Evolutionary conservation across 2,329 filamentous ascomycete species (phyloP).

Genomic region (Sporothrix brunneoviolacea): DNA sequence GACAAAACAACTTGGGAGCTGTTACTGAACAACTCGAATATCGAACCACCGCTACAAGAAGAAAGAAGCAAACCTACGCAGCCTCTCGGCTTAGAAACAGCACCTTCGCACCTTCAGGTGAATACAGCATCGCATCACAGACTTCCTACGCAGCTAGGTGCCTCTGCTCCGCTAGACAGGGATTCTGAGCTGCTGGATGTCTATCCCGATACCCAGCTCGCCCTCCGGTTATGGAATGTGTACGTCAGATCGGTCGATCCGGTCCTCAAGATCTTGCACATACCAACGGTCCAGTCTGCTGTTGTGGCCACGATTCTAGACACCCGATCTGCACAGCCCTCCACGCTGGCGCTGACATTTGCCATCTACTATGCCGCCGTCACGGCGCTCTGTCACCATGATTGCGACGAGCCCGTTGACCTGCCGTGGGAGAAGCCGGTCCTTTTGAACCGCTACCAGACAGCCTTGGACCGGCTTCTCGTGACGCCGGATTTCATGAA

Average conservation of each 20-base stretch:
- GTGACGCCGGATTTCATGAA: background rate
- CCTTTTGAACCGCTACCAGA: background rate
- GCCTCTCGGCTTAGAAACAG: too few species aligned
- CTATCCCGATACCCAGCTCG: background rate
- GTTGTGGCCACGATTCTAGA: background rate
- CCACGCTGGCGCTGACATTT: background rate
- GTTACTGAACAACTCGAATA: background rate
- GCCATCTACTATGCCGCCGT: slow-evolving; percentile 8
- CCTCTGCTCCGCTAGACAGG: too few species aligned
- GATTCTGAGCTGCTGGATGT: background rate
- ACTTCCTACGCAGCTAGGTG: too few species aligned
- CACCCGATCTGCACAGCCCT: background rate
- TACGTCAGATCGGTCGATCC: slow-evolving; percentile 4
- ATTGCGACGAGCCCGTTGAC: background rate
- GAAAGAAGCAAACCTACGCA: too few species aligned
- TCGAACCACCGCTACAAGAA: too few species aligned
- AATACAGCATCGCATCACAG: too few species aligned
- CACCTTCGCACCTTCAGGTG: too few species aligned
- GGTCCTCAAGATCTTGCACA: slow-evolving; percentile 4
- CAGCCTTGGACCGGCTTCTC: background rate
- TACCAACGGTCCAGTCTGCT: background rate
- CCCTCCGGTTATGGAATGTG: background rate
- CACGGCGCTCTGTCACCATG: background rate
- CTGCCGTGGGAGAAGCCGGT: background rate
- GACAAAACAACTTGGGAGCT: slow-evolving; percentile 4